phyloP scores from a whole-genome alignment of 2,329 filamentous ascomycete genomes.

The Chaetomium globosum region DNA sequence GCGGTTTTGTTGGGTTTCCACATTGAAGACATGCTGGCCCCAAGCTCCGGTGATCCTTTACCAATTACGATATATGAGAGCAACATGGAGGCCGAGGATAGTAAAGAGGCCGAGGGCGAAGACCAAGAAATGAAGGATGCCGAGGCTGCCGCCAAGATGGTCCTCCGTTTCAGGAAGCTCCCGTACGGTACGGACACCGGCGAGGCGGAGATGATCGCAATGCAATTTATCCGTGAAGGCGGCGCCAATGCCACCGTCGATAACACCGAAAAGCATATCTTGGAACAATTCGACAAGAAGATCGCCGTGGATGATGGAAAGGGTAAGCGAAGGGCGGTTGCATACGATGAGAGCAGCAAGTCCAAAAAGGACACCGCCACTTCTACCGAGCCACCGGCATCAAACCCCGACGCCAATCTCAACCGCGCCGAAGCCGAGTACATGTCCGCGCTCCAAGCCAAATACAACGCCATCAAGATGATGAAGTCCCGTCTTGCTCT shows the following conservation, averaged over 20 bases:
- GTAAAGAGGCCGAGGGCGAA: conserved; percentile 44
- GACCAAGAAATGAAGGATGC: conserved; percentile 74
- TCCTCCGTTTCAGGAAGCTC: conserved; percentile 77
- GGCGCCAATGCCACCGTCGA: conserved; percentile 76
- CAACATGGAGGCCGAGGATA: conserved; percentile 62
- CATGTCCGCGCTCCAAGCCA: conserved; percentile 73
- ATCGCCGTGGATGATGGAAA: conserved; percentile 53
- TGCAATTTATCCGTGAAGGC: conserved; percentile 87
- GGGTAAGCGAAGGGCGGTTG: conserved; percentile 50
- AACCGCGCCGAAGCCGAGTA: conserved; percentile 63
- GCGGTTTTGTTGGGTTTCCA: conserved; percentile 89
- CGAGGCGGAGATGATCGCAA: conserved; percentile 96
- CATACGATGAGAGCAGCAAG: conserved; percentile 35
- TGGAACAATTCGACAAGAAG: conserved; percentile 46
- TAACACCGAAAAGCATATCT: conserved; percentile 40
- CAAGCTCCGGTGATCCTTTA: conserved; percentile 72
- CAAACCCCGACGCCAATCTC: conserved; percentile 51
- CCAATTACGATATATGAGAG: conserved; percentile 92
- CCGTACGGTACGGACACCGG: conserved; percentile 89
- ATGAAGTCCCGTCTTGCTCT: conserved; percentile 76
- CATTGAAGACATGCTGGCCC: conserved; percentile 58
- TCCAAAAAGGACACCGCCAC: conserved; percentile 33
- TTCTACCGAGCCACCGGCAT: conserved; percentile 23
- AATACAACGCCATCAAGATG: conserved; percentile 92
- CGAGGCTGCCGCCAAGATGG: conserved; percentile 53